phyloP scores from a whole-genome alignment of 371 early-diverging fungal genomes.

The Mucor saturninus region DNA sequence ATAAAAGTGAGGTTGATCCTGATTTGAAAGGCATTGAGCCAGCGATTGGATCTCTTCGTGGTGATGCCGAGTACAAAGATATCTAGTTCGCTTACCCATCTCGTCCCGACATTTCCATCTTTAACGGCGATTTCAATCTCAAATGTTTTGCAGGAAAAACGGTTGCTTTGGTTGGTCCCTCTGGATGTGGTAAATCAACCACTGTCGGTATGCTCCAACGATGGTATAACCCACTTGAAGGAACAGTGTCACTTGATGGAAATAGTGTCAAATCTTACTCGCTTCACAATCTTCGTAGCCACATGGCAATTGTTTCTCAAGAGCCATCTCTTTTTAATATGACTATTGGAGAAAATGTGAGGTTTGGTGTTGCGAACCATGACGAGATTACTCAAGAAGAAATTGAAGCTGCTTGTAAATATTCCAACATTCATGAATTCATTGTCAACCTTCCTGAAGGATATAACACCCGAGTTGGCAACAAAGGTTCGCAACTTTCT shows the following conservation, averaged over 20 bases:
- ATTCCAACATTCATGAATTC: constrained; percentile 84
- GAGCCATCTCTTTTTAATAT: constrained; percentile 88
- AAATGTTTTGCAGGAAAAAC: constrained; percentile 74
- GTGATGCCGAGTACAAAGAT: constrained; percentile 58
- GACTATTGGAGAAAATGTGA: constrained; percentile 81
- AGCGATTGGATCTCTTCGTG: constrained; percentile 39
- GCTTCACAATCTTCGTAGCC: constrained; percentile 64
- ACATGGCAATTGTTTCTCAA: constrained; percentile 86
- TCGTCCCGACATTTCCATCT: constrained; percentile 76
- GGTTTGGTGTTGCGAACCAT: constrained; percentile 60
- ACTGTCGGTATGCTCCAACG: constrained; percentile 83
- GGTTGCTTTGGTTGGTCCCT: constrained; percentile 85
- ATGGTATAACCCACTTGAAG: constrained; percentile 79
- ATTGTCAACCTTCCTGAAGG: constrained; percentile 68
- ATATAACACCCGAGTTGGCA: constrained; percentile 83
- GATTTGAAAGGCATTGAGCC: constrained; percentile 61
- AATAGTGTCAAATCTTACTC: constrained; percentile 66
- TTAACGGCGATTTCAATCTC: constrained; percentile 74
- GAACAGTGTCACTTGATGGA: constrained; percentile 67
- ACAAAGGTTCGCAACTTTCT: constrained; percentile 71
- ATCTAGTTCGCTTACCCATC: constrained; percentile 86
- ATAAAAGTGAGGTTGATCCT: constrained; percentile 71
- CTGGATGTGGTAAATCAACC: constrained; percentile 89
- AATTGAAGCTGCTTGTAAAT: constrained; percentile 66
- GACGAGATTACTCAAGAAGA: constrained; percentile 50